A percentile compares a stretch with the other conserved stretches of the same genome.
phyloP scores from a whole-genome alignment of 2,329 filamentous ascomycete species.

The Calonectria henricotiae region DNA sequence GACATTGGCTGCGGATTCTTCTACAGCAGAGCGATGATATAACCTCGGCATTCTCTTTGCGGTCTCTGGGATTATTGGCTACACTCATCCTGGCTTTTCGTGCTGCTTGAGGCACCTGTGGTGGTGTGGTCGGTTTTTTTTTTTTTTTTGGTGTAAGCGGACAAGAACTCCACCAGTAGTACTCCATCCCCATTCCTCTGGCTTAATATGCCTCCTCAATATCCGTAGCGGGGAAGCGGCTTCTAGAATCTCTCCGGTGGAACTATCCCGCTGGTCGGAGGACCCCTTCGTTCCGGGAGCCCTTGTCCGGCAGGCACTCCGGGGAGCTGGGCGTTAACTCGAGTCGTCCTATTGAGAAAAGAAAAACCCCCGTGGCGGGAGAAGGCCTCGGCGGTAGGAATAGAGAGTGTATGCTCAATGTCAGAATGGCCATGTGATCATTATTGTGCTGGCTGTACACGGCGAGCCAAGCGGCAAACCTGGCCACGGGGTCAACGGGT shows the following conservation, averaged over 20 bases:
- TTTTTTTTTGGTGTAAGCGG: background rate
- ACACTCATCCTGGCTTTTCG: background rate
- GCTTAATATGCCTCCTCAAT: background rate
- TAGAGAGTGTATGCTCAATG: background rate
- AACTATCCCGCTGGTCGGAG: background rate
- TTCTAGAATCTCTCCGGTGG: background rate
- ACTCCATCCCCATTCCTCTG: background rate
- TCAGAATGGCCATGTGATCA: slow-evolving; percentile 7
- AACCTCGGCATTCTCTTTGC: background rate
- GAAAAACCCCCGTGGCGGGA: background rate
- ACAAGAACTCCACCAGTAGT: background rate
- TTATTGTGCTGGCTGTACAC: background rate
- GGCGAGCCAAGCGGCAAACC: background rate
- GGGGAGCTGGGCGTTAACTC: background rate
- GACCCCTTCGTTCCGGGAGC: background rate
- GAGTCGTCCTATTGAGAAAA: background rate
- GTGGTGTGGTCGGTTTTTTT: background rate
- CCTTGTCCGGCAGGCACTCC: background rate
- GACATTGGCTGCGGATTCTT: background rate
- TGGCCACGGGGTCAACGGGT: slow-evolving; percentile 6
- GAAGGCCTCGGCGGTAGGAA: background rate
- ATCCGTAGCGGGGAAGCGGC: background rate
- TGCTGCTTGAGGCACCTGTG: background rate
- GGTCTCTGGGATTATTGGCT: background rate
- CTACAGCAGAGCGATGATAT: background rate